Conservation (phyloP, 2,329 filamentous ascomycete genomes). For the Graphiopsis chlorocephala region DNA sequence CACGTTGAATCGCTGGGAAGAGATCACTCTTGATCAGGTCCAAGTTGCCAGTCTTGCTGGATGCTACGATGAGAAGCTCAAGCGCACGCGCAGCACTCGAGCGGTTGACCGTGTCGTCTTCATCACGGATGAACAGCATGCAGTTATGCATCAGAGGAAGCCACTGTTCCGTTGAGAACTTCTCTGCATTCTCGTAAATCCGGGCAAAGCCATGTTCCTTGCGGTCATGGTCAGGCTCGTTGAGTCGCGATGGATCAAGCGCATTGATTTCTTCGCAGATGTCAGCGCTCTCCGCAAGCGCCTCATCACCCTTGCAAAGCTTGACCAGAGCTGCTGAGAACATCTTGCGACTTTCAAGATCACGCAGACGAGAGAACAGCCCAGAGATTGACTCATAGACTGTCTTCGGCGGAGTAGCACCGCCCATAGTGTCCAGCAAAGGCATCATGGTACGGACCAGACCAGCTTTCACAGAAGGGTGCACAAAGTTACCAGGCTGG, state of each 20-base stretch:
- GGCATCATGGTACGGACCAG: constrained; percentile 77
- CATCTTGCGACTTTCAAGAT: constrained; percentile 70
- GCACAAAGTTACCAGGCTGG: constrained; percentile 81
- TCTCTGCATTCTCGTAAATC: constrained; percentile 64
- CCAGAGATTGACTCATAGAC: constrained; percentile 74
- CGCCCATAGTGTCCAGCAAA: constrained; percentile 47
- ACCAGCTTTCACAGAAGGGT: constrained; percentile 75
- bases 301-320: constrained; percentile 63
- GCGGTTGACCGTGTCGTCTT: constrained; percentile 84
- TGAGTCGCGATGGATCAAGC: constrained; percentile 67
- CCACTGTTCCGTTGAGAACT: constrained; percentile 74
- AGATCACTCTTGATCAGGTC: constrained; percentile 50
- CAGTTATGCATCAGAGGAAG: constrained; percentile 84
- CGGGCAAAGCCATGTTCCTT: constrained; percentile 72
- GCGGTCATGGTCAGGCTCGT: constrained; percentile 84
- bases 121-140: constrained; percentile 79
- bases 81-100: constrained; percentile 78
- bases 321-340: constrained; percentile 71
- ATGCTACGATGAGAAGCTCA: constrained; percentile 64
- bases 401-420: constrained; percentile 37
- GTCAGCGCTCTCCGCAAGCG: constrained; percentile 61
- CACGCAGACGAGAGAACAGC: constrained; percentile 87
- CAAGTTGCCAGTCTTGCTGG: constrained; percentile 47
- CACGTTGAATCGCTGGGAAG: constrained; percentile 38
- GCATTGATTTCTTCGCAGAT: constrained; percentile 81